Percentiles rank a stretch among this genome's conserved stretches.
Evolutionary conservation across 2,329 filamentous ascomycete species (phyloP).

Genomic region (Calycina marina): DNA sequence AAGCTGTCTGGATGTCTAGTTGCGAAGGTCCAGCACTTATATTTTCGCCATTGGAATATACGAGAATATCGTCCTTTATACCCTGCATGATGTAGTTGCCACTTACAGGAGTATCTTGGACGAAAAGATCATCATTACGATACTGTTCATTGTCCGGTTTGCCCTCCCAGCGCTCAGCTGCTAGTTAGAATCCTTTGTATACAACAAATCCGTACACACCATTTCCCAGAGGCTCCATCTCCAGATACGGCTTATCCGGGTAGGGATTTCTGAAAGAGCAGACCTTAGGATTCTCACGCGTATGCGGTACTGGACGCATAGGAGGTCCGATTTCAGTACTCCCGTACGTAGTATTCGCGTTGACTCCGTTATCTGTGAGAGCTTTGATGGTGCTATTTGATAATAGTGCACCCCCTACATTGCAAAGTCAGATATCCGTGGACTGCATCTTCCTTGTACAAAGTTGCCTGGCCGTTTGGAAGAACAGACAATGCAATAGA

Average conservation of each 20-base stretch:
- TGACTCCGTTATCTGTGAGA: conserved; percentile 16
- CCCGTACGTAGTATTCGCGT: conserved; percentile 23
- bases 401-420: conserved; percentile 20
- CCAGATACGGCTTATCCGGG: conserved; percentile 16
- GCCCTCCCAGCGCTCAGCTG: conserved; percentile 21
- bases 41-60: conserved; percentile 22
- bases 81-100: conserved; percentile 20
- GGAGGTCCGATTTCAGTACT: conserved; percentile 23
- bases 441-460: no score
- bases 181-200: conserved; percentile 20
- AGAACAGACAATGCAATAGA: conserved; percentile 20
- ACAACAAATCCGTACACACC: conserved; percentile 21
- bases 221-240: conserved; percentile 20
- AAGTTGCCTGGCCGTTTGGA: no score
- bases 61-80: conserved; percentile 21
- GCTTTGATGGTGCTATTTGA: conserved; percentile 15
- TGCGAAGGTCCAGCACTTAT: conserved; percentile 19
- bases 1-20: conserved; percentile 17
- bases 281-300: conserved; percentile 15
- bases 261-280: conserved; percentile 19
- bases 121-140: conserved; percentile 21
- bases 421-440: no score
- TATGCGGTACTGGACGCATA: conserved; percentile 20
- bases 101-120: conserved; percentile 20
- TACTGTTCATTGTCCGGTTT: conserved; percentile 16